Evolutionary conservation across 805 yeast species (phyloP).

Genomic region (Teunomyces pallodes): DNA sequence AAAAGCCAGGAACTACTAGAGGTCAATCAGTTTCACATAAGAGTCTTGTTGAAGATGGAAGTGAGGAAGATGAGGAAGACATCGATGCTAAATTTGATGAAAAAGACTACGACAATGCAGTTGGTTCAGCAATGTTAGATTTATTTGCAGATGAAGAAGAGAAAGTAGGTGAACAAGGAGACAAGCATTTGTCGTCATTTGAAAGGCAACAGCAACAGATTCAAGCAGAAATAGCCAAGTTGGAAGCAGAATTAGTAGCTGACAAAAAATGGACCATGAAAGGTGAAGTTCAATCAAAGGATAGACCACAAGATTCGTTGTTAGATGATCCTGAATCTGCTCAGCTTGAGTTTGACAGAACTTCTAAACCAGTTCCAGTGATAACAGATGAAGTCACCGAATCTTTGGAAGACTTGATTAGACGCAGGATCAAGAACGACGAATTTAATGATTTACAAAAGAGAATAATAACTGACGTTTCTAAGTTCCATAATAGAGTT

Average conservation of each 20-base stretch:
- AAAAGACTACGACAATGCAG: slow-evolving; percentile 60
- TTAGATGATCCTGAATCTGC: slow-evolving; percentile 55
- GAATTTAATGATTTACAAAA: slow-evolving; percentile 85
- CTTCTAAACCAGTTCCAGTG: slow-evolving; percentile 93
- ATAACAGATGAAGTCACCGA: slow-evolving; percentile 88
- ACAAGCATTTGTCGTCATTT: slow-evolving; percentile 58
- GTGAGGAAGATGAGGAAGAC: slow-evolving; percentile 31
- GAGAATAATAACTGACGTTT: slow-evolving; percentile 63
- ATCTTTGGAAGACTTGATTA: slow-evolving; percentile 81
- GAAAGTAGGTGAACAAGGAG: slow-evolving; percentile 9
- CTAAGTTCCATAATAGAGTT: slow-evolving; percentile 46
- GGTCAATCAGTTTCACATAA: background rate
- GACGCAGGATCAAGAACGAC: slow-evolving; percentile 69
- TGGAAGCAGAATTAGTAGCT: slow-evolving; percentile 86
- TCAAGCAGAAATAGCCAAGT: slow-evolving; percentile 69
- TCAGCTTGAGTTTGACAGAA: slow-evolving; percentile 84
- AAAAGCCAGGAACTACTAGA: slow-evolving; percentile 29
- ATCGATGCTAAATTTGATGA: slow-evolving; percentile 43
- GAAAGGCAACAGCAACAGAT: slow-evolving; percentile 80
- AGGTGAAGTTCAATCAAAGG: slow-evolving; percentile 84
- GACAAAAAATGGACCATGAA: slow-evolving; percentile 92
- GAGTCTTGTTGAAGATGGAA: slow-evolving; percentile 26
- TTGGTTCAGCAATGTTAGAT: slow-evolving; percentile 61
- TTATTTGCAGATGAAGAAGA: slow-evolving; percentile 45
- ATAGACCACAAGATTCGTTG: slow-evolving; percentile 82